Evolutionary conservation across 345 rosid species (phyloP).

Genomic region (Dipteronia dyeriana): DNA sequence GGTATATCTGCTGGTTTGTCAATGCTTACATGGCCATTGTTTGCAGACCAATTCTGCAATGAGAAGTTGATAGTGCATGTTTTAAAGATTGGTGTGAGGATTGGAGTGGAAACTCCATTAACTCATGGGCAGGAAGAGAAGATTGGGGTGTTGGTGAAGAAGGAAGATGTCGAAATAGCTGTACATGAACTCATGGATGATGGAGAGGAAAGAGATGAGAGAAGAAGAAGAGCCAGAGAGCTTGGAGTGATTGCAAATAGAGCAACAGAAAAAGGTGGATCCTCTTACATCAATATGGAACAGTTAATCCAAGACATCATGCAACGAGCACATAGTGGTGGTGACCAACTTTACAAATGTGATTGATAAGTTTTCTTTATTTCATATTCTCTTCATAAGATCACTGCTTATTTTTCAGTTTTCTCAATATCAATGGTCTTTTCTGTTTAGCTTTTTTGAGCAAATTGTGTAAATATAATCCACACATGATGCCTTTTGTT

Average conservation of each 20-base stretch:
- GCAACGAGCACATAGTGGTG: no score
- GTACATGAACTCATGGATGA: conserved; percentile 25
- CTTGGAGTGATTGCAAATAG: conserved; percentile 25
- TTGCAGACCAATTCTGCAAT: conserved; percentile 34
- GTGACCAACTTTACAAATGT: no score
- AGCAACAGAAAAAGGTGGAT: conserved; percentile 30
- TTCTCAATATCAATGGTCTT: no score
- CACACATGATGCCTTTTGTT: no score
- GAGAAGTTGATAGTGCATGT: no score
- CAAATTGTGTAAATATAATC: no score
- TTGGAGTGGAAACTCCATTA: conserved; percentile 21
- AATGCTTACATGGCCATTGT: conserved; percentile 38
- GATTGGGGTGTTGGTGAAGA: conserved; percentile 27
- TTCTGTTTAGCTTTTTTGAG: no score
- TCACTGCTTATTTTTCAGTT: no score
- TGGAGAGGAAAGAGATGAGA: conserved; percentile 26
- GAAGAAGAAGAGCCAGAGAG: conserved; percentile 31
- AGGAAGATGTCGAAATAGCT: conserved; percentile 23
- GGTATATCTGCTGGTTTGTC: conserved; percentile 30
- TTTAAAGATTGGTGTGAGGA: conserved; percentile 25
- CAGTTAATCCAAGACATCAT: no score
- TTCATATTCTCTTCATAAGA: no score
- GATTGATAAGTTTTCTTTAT: no score
- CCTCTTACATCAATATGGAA: no score
- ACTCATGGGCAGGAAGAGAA: conserved; percentile 26